Evolutionary conservation across 1,139 yeast genomes (phyloP), one percentile per base, ranked within the genome.

Genomic region (Zygosaccharomyces pseudobailii): DNA sequence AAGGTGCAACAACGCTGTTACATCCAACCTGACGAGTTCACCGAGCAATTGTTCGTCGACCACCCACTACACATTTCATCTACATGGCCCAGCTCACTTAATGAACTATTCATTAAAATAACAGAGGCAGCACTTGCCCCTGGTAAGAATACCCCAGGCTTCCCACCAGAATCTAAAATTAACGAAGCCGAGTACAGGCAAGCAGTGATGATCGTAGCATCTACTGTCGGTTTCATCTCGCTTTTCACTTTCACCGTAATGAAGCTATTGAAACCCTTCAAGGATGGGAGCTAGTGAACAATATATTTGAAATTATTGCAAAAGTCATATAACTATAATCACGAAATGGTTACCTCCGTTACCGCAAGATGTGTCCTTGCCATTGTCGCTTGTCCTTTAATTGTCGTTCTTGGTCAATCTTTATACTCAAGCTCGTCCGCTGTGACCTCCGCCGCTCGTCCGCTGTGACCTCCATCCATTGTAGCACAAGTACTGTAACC

Each of bases 1-100:
- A 82, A 95, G 55, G 97, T 90, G 62, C 97, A 90, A 59, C 98
- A 92, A 62, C 67, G 98, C 28, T 80, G 86, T 28, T 87, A 81
- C 47, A 71, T 77, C 5, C 96, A 88, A 60, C 98, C 98, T 0
- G 97, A 92, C 58, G 84, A 79, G 37, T 89, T 84, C 61, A 84
- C 96, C 0, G 72, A 88, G 32, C 69, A 70, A 33, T 49, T 69
- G 28, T 58, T 49, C 39, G 47, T 71, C 4, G 81, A 89, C 0
- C 92, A 95, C 2, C 90, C 90, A 1, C 68, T 92, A 54, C 97
- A 92, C 62, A 87, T 89, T 1, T 87, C 96, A 0, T 86, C 94
- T 1, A 77, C 82, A 13, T 92, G 98, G 98, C 76, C 88, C 2
- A 77, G 95, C 2, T 87, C 96, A 0, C 67, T 90, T 40, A 83